Evolutionary conservation across 2,329 filamentous ascomycete species (phyloP).

Genomic region (Thielaviopsis ethacetica): DNA sequence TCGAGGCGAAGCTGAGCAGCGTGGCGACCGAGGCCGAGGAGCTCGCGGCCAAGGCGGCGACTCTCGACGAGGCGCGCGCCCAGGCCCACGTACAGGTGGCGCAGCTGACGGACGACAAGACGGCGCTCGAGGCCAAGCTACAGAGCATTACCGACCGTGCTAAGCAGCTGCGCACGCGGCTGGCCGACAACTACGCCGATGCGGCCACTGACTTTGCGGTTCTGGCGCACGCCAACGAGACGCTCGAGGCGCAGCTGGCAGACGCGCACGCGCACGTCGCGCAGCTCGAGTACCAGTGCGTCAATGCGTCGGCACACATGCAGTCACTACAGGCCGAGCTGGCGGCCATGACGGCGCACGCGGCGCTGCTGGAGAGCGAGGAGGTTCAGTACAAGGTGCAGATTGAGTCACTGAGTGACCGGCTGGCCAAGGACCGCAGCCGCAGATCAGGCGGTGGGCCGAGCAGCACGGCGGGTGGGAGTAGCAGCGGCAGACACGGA

Average conservation of each 20-base stretch:
- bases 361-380: conserved; percentile 4
- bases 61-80: conserved; percentile 1
- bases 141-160: neutral
- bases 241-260: conserved; percentile 2
- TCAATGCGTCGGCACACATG: conserved; percentile 4
- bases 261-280: neutral
- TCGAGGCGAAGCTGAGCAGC: neutral
- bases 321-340: conserved; percentile 4
- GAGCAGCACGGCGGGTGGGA: neutral
- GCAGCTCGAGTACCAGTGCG: conserved; percentile 6
- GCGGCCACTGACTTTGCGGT: conserved; percentile 3
- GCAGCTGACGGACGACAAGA: conserved; percentile 4
- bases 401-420: conserved; percentile 8
- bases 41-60: conserved; percentile 3
- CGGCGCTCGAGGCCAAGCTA: neutral
- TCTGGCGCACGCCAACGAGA: conserved; percentile 6
- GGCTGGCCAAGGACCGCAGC: conserved; percentile 2
- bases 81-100: conserved; percentile 3
- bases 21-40: conserved; percentile 2
- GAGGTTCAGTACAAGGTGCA: conserved; percentile 10
- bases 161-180: neutral
- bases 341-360: conserved; percentile 3
- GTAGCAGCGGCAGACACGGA: neutral
- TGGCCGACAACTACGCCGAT: neutral
- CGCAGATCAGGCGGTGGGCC: neutral